Percentiles rank a stretch among this genome's conserved stretches.
Conservation (phyloP, 2,329 filamentous ascomycete species). For the Pleomassaria siparia region DNA sequence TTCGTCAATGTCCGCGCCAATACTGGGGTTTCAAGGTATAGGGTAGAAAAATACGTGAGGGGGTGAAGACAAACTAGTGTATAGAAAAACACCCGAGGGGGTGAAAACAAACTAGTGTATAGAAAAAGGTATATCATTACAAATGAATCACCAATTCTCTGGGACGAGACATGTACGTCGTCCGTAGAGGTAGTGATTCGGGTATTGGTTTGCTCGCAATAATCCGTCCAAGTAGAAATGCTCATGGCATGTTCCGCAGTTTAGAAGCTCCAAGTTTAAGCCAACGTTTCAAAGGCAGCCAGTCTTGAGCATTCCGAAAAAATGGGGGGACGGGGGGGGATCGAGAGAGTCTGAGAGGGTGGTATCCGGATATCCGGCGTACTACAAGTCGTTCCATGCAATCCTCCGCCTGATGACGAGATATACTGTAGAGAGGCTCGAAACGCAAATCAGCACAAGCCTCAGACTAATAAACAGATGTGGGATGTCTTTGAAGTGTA, state of each 20-base stretch:
- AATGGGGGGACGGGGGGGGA: neutral
- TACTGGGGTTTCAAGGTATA: constrained; percentile 2
- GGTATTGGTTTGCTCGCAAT: neutral
- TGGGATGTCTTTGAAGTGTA: constrained; percentile 1
- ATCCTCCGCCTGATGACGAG: neutral
- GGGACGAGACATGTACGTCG: neutral
- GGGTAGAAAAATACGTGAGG: neutral
- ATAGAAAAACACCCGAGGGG: neutral
- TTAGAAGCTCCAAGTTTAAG: neutral
- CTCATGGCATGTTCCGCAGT: neutral
- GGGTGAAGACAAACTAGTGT: neutral
- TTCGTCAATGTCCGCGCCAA: neutral
- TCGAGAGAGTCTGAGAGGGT: neutral
- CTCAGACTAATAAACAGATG: constrained; percentile 4
- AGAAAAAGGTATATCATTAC: neutral
- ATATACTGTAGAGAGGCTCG: neutral
- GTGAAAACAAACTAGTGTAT: neutral
- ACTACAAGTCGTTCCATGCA: neutral
- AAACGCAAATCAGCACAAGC: neutral
- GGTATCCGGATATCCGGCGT: neutral
- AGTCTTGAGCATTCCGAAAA: neutral
- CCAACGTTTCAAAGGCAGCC: neutral
- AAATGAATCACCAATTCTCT: neutral
- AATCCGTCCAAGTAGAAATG: neutral
- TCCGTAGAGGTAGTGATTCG: neutral